A percentile compares a stretch with the other conserved stretches of the same genome.
phyloP scores from a whole-genome alignment of 148 eudicot genomes.

The Fallopia convolvulus region DNA sequence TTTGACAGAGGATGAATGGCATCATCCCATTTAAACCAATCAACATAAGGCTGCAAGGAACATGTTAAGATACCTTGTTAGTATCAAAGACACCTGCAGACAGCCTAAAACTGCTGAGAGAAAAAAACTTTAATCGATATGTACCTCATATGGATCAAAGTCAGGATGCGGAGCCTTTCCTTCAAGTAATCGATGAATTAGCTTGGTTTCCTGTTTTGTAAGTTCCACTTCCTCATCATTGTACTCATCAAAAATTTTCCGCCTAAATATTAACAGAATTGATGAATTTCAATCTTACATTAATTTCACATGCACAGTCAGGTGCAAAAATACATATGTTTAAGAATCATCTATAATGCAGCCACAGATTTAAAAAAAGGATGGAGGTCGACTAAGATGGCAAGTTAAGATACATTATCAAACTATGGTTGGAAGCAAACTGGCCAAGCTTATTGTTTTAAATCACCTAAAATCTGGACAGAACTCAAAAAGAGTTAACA shows the following conservation, averaged over 20 bases:
- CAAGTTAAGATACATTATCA: not conserved
- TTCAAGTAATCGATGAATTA: slow-evolving; percentile 54
- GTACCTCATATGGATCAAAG: slow-evolving; percentile 75
- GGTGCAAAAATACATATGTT: not conserved
- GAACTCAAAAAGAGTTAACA: not conserved
- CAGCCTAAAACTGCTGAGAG: not conserved
- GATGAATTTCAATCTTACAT: not conserved
- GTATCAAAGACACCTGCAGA: not conserved
- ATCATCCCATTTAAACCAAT: slow-evolving; percentile 76
- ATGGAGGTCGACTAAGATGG: not conserved
- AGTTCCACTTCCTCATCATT: slow-evolving; percentile 89
- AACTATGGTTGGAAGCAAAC: not conserved
- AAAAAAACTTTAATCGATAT: not conserved
- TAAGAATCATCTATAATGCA: not conserved
- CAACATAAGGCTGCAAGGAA: slow-evolving; percentile 70
- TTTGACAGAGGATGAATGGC: slow-evolving; percentile 69
- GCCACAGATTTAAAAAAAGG: not conserved
- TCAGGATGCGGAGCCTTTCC: slow-evolving; percentile 91
- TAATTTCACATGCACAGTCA: not conserved
- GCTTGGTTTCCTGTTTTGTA: slow-evolving; percentile 49
- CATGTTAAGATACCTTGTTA: slow-evolving; percentile 4
- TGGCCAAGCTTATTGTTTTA: not conserved
- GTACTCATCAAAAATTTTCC: slow-evolving; percentile 66
- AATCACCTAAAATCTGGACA: not conserved
- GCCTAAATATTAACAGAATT: slow-evolving; percentile 34